Percentiles rank a stretch among this genome's conserved stretches.
Evolutionary conservation across 768 basidiomycete species (phyloP).

Genomic region (Mycena chlorophos): DNA sequence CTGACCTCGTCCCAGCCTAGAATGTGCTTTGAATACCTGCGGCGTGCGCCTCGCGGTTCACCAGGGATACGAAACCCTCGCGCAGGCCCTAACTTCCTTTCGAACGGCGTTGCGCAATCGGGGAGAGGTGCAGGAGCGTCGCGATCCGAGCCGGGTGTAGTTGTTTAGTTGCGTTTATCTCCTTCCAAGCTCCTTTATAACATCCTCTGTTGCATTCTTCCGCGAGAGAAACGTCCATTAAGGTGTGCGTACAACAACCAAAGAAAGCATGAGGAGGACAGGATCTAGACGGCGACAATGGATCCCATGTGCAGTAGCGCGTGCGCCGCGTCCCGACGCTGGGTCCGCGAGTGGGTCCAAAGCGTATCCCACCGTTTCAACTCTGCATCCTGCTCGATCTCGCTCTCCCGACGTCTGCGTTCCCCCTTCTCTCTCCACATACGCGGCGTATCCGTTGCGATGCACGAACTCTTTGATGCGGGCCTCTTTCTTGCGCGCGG

Average conservation of each 20-base stretch:
- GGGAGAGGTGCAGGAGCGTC: not conserved
- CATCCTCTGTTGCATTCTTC: not conserved
- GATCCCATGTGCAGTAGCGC: not conserved
- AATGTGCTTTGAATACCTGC: not conserved
- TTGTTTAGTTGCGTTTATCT: too few relatives aligned
- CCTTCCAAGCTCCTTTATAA: too few relatives aligned
- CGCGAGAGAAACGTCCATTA: not conserved
- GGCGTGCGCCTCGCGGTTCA: not conserved
- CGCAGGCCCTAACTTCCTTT: not conserved
- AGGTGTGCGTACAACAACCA: not conserved
- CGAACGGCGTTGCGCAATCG: not conserved
- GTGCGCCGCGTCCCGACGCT: not conserved
- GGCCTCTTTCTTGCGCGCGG: not conserved
- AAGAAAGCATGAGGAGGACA: not conserved
- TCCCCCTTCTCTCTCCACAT: not conserved
- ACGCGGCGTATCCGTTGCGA: not conserved
- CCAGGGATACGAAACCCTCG: not conserved
- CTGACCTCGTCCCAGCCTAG: not conserved
- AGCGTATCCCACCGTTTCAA: not conserved
- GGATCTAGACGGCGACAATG: not conserved
- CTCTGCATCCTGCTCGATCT: not conserved
- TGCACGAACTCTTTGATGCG: not conserved
- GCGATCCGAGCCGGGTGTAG: not conserved
- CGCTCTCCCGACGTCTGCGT: not conserved
- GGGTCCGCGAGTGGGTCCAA: not conserved